Evolutionary conservation across 768 basidiomycete genomes (phyloP).

Genomic region (Tricholoma matsutake): DNA sequence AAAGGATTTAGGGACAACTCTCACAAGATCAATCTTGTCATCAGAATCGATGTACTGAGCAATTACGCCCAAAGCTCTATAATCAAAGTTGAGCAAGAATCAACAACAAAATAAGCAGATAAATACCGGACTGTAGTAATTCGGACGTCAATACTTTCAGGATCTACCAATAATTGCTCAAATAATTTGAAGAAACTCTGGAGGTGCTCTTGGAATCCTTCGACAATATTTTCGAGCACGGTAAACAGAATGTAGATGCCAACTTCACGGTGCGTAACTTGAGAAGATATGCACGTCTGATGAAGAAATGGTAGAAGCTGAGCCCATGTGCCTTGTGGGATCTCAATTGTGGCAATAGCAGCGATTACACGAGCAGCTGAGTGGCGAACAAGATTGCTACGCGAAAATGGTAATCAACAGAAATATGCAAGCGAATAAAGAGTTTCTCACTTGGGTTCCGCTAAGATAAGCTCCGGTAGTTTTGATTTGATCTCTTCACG

Average conservation of each 20-base stretch:
- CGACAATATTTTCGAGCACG: conserved; percentile 87
- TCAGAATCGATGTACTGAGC: conserved; percentile 89
- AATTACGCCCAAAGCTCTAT: conserved; percentile 83
- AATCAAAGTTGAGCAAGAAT: conserved; percentile 4
- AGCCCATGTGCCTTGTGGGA: conserved; percentile 77
- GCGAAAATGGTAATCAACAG: conserved; percentile 16
- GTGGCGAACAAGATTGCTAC: conserved; percentile 87
- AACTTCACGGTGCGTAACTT: conserved; percentile 83
- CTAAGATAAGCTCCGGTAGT: conserved; percentile 73
- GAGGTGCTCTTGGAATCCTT: conserved; percentile 79
- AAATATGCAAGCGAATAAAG: conserved; percentile 5
- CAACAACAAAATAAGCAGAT: not conserved
- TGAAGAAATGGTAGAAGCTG: conserved; percentile 86
- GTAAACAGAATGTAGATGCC: conserved; percentile 88
- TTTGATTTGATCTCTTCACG: conserved; percentile 84
- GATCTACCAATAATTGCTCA: conserved; percentile 65
- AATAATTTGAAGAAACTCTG: conserved; percentile 80
- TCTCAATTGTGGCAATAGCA: conserved; percentile 87
- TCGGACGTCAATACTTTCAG: conserved; percentile 85
- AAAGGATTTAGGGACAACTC: conserved; percentile 19
- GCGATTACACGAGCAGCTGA: conserved; percentile 91
- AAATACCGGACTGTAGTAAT: conserved; percentile 81
- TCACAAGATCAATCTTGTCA: conserved; percentile 83
- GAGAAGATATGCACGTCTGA: conserved; percentile 65
- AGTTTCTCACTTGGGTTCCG: conserved; percentile 67